These are phyloP conservation scores for Cutaneotrichosporon cyanovorans DNA, from an alignment of 1,284 basidiomycete genomes.

Conservation along the genomic window DNA sequence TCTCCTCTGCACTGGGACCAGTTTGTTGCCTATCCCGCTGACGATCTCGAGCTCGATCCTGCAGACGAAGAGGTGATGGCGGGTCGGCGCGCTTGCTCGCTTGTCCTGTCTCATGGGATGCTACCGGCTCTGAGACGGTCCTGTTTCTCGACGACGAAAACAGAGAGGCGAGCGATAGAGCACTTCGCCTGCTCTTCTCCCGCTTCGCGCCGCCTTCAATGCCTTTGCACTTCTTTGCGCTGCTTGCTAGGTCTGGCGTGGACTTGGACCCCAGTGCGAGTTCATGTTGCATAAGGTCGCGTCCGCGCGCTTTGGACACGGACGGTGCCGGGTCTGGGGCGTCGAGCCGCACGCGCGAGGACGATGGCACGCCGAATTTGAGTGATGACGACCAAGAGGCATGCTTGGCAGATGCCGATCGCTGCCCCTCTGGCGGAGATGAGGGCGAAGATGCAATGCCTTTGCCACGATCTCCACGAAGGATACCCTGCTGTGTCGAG, in stretches of 20 bases:
- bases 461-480: no score
- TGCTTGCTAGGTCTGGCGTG: neutral
- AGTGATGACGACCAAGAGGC: no score
- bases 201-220: neutral
- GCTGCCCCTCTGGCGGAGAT: no score
- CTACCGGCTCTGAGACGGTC: neutral
- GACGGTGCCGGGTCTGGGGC: neutral
- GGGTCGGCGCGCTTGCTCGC: neutral
- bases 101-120: neutral
- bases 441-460: no score
- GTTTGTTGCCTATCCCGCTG: no score
- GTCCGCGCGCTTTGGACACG: neutral
- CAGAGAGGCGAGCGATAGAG: neutral
- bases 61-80: neutral
- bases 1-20: neutral
- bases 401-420: no score
- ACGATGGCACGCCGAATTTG: neutral
- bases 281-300: neutral
- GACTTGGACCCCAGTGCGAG: slow-evolving; percentile 1
- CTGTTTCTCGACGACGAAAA: slow-evolving; percentile 1
- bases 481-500: no score
- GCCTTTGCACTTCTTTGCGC: slow-evolving; percentile 1
- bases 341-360: neutral
- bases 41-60: no score
- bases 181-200: neutral